phyloP scores from a whole-genome alignment of 352 stramenopile species.

The Peronosclerospora sorghi region DNA sequence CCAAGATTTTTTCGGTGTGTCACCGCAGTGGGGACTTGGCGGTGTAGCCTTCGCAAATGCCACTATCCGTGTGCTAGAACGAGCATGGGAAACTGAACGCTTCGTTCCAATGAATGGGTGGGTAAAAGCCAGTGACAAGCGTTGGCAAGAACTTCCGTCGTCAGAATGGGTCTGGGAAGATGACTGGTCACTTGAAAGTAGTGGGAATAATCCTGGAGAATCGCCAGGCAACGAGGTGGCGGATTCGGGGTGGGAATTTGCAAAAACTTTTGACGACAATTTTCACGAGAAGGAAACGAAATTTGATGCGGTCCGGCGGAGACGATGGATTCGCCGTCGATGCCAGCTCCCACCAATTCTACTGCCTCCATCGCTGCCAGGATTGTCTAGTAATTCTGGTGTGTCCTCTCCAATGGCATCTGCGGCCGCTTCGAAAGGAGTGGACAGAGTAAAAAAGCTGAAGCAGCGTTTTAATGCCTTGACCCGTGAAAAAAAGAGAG shows the following conservation, averaged over 20 bases:
- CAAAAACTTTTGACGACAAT: slow-evolving; percentile 52
- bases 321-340: slow-evolving; percentile 52
- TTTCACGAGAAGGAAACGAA: slow-evolving; percentile 72
- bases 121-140: slow-evolving; percentile 47
- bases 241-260: slow-evolving; percentile 52
- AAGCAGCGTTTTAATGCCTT: slow-evolving; percentile 32
- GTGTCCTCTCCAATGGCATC: slow-evolving; percentile 12
- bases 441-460: slow-evolving; percentile 27
- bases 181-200: slow-evolving; percentile 50
- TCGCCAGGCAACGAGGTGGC: slow-evolving; percentile 15
- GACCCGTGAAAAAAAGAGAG: slow-evolving; percentile 24
- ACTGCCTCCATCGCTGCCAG: slow-evolving; percentile 5
- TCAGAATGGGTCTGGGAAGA: slow-evolving; percentile 77
- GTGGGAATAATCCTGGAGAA: slow-evolving; percentile 15
- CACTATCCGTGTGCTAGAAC: slow-evolving; percentile 45
- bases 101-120: slow-evolving; percentile 69
- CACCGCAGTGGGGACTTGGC: slow-evolving; percentile 8
- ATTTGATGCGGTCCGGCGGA: slow-evolving; percentile 55
- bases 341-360: slow-evolving; percentile 48
- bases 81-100: slow-evolving; percentile 58
- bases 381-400: slow-evolving; percentile 6
- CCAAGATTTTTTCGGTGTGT: slow-evolving; percentile 27
- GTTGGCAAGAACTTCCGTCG: slow-evolving; percentile 46
- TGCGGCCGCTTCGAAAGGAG: slow-evolving; percentile 12
- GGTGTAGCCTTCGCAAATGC: slow-evolving; percentile 5